These are phyloP conservation scores for Lycium barbarum DNA, from an alignment of 257 asterid species.

Conservation along the genomic window DNA sequence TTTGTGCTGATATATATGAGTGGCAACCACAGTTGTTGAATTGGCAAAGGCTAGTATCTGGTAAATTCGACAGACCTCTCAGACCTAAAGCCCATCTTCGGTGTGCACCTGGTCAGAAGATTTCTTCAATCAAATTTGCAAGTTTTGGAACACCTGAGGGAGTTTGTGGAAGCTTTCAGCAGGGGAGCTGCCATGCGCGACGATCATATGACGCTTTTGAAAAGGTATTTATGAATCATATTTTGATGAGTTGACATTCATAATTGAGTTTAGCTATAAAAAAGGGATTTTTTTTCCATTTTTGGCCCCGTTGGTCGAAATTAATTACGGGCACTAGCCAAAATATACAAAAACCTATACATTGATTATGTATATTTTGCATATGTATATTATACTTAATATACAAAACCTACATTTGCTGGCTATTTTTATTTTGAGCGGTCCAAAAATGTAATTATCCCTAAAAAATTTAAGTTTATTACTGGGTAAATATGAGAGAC, in stretches of 20 bases:
- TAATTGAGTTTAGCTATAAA: not conserved
- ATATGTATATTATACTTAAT: too few species aligned
- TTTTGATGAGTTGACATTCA: slow-evolving; percentile 1
- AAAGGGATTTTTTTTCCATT: not conserved
- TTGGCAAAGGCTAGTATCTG: slow-evolving; percentile 70
- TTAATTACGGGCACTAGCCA: too few species aligned
- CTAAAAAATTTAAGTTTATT: not conserved
- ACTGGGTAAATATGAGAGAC: not conserved
- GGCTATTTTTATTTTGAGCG: too few species aligned
- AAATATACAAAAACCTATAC: too few species aligned
- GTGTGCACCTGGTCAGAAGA: slow-evolving; percentile 75
- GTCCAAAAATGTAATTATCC: too few species aligned
- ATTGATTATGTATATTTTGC: too few species aligned
- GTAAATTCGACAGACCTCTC: slow-evolving; percentile 72
- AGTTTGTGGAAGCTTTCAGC: slow-evolving; percentile 70
- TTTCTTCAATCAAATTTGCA: slow-evolving; percentile 82
- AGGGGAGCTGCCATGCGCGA: slow-evolving; percentile 81
- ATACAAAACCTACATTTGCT: too few species aligned
- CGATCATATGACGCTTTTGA: slow-evolving; percentile 79
- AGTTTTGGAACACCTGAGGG: slow-evolving; percentile 94
- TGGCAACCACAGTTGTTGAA: slow-evolving; percentile 83
- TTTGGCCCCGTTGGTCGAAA: too few species aligned
- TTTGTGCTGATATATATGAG: slow-evolving; percentile 78
- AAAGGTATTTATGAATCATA: slow-evolving; percentile 52
- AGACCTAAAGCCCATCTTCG: slow-evolving; percentile 86